phyloP scores from a whole-genome alignment of 2,329 filamentous ascomycete genomes.

The Amauroascus niger region DNA sequence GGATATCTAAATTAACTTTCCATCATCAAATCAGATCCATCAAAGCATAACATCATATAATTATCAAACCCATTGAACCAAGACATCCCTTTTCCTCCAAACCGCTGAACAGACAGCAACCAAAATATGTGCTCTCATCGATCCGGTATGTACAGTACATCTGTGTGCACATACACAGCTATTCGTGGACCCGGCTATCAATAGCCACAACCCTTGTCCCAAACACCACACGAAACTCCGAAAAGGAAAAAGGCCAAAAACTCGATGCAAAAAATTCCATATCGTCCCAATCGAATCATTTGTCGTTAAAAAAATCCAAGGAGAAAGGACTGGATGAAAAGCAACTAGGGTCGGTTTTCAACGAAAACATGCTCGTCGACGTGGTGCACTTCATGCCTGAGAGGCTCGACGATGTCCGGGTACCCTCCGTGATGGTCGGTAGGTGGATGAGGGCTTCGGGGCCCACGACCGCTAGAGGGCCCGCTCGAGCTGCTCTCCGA shows the following conservation, averaged over 20 bases:
- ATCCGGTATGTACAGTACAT: background rate
- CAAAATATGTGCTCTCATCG: background rate
- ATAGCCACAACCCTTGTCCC: too few relatives aligned
- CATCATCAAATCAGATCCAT: background rate
- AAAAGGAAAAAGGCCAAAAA: too few relatives aligned
- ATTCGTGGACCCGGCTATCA: too few relatives aligned
- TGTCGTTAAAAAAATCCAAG: too few relatives aligned
- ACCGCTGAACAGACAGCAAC: too few relatives aligned
- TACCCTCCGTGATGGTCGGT: background rate
- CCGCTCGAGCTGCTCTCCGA: constrained; percentile 9
- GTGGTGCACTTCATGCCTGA: too few relatives aligned
- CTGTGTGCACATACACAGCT: too few relatives aligned
- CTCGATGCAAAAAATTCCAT: too few relatives aligned
- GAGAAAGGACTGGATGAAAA: too few relatives aligned
- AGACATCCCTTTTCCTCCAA: background rate
- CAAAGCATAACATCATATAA: background rate
- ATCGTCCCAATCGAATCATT: too few relatives aligned
- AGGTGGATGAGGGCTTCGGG: background rate
- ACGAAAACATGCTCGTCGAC: background rate
- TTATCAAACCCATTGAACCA: background rate
- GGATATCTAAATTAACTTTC: too few relatives aligned
- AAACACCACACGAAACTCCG: too few relatives aligned
- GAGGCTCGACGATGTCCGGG: background rate
- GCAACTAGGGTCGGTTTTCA: background rate
- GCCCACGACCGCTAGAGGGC: background rate